Conservation (phyloP, 257 asterid species). For the Perilla frutescens region DNA sequence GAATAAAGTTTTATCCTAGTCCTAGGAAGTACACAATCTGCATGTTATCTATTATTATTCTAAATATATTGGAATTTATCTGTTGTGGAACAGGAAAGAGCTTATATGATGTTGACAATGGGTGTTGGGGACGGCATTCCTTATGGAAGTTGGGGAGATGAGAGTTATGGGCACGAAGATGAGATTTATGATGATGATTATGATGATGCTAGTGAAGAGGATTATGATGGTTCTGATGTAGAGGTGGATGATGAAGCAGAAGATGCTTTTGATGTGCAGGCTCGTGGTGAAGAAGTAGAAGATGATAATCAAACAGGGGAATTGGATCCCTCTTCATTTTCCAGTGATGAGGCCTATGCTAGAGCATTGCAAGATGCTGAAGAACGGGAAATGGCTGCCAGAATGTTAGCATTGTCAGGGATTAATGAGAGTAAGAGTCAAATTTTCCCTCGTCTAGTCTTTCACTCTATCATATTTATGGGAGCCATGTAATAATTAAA, state of each 20-base stretch:
- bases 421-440: constrained; percentile 61
- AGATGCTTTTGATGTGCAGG: constrained; percentile 79
- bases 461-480: constrained; percentile 7
- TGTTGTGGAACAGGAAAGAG: constrained; percentile 71
- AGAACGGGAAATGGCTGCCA: constrained; percentile 90
- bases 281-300: constrained; percentile 59
- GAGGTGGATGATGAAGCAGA: constrained; percentile 65
- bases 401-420: constrained; percentile 85
- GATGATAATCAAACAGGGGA: constrained; percentile 55
- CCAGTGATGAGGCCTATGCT: constrained; percentile 96
- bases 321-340: constrained; percentile 81
- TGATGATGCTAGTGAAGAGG: constrained; percentile 78
- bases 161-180: constrained; percentile 58
- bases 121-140: constrained; percentile 59
- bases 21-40: not conserved
- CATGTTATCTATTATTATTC: not conserved
- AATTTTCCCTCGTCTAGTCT: constrained; percentile 10
- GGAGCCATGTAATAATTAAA: constrained; percentile 27
- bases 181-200: constrained; percentile 52
- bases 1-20: not conserved
- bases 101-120: constrained; percentile 90
- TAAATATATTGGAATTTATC: not conserved
- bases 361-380: constrained; percentile 98
- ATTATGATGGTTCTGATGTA: constrained; percentile 59
- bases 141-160: constrained; percentile 83